phyloP scores from a whole-genome alignment of 2,329 filamentous ascomycete species.

The Nigrospora osmanthi region DNA sequence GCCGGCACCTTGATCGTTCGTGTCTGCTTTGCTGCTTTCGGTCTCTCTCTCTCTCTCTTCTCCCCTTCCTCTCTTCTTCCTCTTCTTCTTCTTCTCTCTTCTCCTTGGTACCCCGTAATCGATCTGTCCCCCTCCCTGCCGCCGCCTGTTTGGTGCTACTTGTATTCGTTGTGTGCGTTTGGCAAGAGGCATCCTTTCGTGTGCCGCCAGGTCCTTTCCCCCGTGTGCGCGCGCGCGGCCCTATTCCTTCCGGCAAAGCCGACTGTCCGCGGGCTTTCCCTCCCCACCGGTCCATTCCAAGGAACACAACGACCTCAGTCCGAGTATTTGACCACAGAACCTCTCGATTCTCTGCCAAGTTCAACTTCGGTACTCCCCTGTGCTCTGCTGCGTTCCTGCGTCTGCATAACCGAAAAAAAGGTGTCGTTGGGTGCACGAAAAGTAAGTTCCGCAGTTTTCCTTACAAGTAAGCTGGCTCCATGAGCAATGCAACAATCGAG shows the following conservation, averaged over 20 bases:
- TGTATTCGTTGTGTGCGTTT: conserved; percentile 26
- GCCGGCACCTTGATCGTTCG: conserved; percentile 26
- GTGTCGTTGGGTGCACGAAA: conserved; percentile 5
- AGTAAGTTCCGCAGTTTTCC: conserved; percentile 4
- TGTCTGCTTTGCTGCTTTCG: conserved; percentile 16
- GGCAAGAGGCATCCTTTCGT: conserved; percentile 27
- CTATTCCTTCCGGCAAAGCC: conserved; percentile 13
- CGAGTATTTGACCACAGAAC: not conserved
- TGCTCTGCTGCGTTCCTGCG: conserved; percentile 6
- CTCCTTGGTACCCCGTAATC: conserved; percentile 17
- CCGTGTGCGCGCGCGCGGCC: conserved; percentile 22
- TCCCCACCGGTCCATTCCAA: too few relatives aligned
- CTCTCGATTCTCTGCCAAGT: conserved; percentile 1
- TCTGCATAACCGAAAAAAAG: conserved; percentile 3
- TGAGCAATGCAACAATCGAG: not conserved
- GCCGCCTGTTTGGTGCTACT: conserved; percentile 21
- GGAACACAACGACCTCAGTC: too few relatives aligned
- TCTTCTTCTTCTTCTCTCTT: conserved; percentile 34
- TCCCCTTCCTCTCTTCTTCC: conserved; percentile 35
- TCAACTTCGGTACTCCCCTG: conserved; percentile 4
- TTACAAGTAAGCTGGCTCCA: not conserved
- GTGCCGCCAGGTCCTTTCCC: conserved; percentile 16
- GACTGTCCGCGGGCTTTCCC: not conserved
- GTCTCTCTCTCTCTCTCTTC: conserved; percentile 21
- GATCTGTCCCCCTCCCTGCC: conserved; percentile 14